Evolutionary conservation across 306 rosid genomes (phyloP).

Genomic region (Inga laurina): DNA sequence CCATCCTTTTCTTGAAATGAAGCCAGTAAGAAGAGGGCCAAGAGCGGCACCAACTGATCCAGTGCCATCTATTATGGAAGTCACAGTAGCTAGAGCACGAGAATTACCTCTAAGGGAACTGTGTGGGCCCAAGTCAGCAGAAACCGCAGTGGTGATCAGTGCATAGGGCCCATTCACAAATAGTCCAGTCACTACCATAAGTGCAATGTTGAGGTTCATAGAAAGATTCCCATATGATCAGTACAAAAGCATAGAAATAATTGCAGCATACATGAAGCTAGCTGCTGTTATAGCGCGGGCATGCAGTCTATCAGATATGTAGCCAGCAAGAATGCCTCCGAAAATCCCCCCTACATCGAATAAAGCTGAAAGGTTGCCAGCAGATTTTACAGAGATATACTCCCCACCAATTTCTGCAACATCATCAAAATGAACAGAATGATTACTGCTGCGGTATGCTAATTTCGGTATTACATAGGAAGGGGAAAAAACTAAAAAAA

Average conservation of each 20-base stretch:
- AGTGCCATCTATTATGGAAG: slow-evolving; percentile 87
- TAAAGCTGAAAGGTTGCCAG: slow-evolving; percentile 83
- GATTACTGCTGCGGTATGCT: neutral
- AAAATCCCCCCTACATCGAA: slow-evolving; percentile 84
- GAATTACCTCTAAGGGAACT: slow-evolving; percentile 74
- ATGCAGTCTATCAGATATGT: slow-evolving; percentile 72
- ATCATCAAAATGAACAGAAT: slow-evolving; percentile 15
- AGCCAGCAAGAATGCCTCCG: slow-evolving; percentile 88
- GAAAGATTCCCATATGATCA: slow-evolving; percentile 62
- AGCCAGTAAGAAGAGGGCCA: slow-evolving; percentile 89
- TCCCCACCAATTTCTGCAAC: slow-evolving; percentile 77
- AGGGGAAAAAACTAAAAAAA: neutral
- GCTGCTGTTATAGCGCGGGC: slow-evolving; percentile 86
- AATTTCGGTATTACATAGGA: neutral
- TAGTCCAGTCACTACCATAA: slow-evolving; percentile 79
- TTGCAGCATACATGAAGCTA: slow-evolving; percentile 74
- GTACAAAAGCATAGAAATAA: slow-evolving; percentile 68
- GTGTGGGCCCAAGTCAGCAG: slow-evolving; percentile 88
- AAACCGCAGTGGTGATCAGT: slow-evolving; percentile 87
- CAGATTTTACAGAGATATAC: slow-evolving; percentile 68
- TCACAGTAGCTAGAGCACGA: slow-evolving; percentile 86
- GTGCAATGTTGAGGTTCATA: slow-evolving; percentile 51
- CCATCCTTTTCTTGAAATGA: slow-evolving; percentile 73
- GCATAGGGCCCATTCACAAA: slow-evolving; percentile 86
- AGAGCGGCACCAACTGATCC: slow-evolving; percentile 86